These are phyloP conservation scores for Intubia oerlemansii DNA, from an alignment of 2,329 filamentous ascomycete genomes.

Conservation along the genomic window DNA sequence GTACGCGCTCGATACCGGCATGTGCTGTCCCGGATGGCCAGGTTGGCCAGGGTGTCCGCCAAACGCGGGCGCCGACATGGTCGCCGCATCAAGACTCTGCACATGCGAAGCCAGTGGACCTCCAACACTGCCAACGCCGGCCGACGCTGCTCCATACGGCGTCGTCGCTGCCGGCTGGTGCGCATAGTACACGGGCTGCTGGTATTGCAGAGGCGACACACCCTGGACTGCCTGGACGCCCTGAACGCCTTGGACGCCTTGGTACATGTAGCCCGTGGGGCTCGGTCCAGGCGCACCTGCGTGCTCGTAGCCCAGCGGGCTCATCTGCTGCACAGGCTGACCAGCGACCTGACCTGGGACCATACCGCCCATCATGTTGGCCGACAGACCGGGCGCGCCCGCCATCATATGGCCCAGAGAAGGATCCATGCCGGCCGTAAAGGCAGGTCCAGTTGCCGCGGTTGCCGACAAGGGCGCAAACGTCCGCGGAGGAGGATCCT, in stretches of 20 bases:
- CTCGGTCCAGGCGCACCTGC: constrained; percentile 6
- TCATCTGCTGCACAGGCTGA: constrained; percentile 4
- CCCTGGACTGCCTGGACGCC: background rate
- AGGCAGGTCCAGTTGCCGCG: too few species aligned
- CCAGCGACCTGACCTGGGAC: background rate
- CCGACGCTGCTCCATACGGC: too few species aligned
- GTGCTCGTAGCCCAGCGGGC: constrained; percentile 7
- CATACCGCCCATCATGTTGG: too few species aligned
- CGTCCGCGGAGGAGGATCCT: constrained; percentile 26
- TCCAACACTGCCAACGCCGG: constrained; percentile 2
- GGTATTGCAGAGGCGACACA: constrained; percentile 7
- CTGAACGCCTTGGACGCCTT: background rate
- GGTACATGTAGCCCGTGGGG: constrained; percentile 3
- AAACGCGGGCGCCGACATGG: too few species aligned
- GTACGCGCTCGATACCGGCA: too few species aligned
- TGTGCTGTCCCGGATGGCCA: too few species aligned
- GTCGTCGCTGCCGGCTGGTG: constrained; percentile 2
- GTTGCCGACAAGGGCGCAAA: constrained; percentile 12
- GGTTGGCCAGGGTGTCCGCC: too few species aligned
- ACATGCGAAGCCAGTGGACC: constrained; percentile 6
- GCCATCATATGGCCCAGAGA: too few species aligned
- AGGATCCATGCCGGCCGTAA: too few species aligned
- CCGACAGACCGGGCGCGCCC: too few species aligned
- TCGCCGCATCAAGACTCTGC: constrained; percentile 8
- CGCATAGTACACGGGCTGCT: constrained; percentile 6